These are phyloP conservation scores for Linnemannia zychae DNA, from an alignment of 192 early-diverging fungal species.

Conservation along the genomic window DNA sequence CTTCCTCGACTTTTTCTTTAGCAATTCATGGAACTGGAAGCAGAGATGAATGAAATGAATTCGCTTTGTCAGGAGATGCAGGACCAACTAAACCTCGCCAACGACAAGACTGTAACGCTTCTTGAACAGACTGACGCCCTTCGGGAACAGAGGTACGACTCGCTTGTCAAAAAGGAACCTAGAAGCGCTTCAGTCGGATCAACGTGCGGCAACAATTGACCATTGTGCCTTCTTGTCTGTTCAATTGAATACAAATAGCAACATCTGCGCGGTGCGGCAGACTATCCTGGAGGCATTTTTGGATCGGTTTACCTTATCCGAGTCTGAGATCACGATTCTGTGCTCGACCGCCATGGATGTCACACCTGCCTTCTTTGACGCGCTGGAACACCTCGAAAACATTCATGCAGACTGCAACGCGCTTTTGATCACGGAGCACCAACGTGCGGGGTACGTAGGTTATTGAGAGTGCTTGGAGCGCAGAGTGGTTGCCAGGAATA, in stretches of 20 bases:
- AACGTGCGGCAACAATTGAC: neutral
- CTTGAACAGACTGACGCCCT: slow-evolving; percentile 76
- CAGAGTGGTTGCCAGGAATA: neutral
- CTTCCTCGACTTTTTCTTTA: slow-evolving; percentile 26
- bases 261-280: slow-evolving; percentile 67
- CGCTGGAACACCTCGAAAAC: slow-evolving; percentile 73
- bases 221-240: neutral
- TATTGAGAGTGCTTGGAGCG: neutral
- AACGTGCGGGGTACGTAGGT: slow-evolving; percentile 75
- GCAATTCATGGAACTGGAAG: slow-evolving; percentile 72
- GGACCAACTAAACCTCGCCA: slow-evolving; percentile 64
- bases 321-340: slow-evolving; percentile 72
- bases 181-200: neutral
- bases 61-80: slow-evolving; percentile 72
- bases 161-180: too few relatives aligned
- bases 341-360: slow-evolving; percentile 65
- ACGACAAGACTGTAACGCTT: slow-evolving; percentile 70
- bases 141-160: slow-evolving; percentile 70
- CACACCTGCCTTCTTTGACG: slow-evolving; percentile 78
- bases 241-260: slow-evolving; percentile 43
- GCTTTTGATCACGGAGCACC: slow-evolving; percentile 79
- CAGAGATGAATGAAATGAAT: slow-evolving; percentile 72
- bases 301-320: slow-evolving; percentile 77
- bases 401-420: slow-evolving; percentile 82
- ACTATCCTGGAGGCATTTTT: slow-evolving; percentile 76